phyloP scores from a whole-genome alignment of 768 basidiomycete species.

The Amylocystis lapponica region DNA sequence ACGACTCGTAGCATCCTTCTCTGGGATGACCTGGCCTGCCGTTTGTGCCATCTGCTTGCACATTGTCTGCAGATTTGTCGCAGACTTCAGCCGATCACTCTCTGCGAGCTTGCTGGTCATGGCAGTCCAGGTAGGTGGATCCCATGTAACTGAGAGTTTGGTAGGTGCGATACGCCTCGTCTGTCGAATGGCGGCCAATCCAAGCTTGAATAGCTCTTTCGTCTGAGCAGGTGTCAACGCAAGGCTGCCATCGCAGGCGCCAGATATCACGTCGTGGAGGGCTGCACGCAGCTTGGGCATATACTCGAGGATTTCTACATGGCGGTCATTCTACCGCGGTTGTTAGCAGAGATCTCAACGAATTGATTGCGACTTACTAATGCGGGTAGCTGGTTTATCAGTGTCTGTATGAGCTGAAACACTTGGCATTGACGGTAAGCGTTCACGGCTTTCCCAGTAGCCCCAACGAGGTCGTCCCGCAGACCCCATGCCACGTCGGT shows the following conservation, averaged over 20 bases:
- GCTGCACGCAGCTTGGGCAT: constrained; percentile 43
- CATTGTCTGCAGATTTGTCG: constrained; percentile 53
- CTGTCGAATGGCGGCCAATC: constrained; percentile 57
- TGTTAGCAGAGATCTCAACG: background rate
- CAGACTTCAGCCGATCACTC: constrained; percentile 57
- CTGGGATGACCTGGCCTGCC: background rate
- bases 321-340: constrained; percentile 27
- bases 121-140: constrained; percentile 47
- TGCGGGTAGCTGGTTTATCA: constrained; percentile 50
- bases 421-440: constrained; percentile 70
- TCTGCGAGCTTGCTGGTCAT: constrained; percentile 42
- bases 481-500: constrained; percentile 62
- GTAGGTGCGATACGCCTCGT: constrained; percentile 41
- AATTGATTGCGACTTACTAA: constrained; percentile 32
- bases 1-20: constrained; percentile 9
- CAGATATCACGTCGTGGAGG: constrained; percentile 42
- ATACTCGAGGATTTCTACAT: constrained; percentile 41
- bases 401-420: constrained; percentile 61
- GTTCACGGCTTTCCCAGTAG: constrained; percentile 61
- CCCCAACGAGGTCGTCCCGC: constrained; percentile 50
- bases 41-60: constrained; percentile 54
- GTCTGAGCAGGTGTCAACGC: constrained; percentile 55
- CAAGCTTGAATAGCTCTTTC: constrained; percentile 78
- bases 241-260: constrained; percentile 41
- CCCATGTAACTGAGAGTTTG: constrained; percentile 45